Evolutionary conservation across 495 filamentous ascomycete species (phyloP).

Genomic region (Penicillium desertorum): DNA sequence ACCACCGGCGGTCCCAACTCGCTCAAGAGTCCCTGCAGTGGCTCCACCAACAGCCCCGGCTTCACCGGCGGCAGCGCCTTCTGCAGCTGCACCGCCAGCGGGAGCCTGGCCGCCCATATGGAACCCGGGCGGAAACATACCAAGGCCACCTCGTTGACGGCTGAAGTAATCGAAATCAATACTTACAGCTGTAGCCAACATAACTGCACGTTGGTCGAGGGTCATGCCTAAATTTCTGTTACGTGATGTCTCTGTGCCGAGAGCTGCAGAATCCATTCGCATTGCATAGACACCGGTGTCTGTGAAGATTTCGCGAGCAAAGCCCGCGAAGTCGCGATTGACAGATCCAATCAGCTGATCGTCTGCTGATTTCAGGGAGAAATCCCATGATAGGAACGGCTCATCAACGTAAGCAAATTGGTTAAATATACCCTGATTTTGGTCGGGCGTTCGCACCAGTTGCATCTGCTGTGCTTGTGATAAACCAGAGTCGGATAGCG

Average conservation of each 20-base stretch:
- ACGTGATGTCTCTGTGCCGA: constrained; percentile 38
- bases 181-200: constrained; percentile 69
- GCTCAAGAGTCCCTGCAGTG: constrained; percentile 34
- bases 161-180: constrained; percentile 76
- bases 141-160: constrained; percentile 50
- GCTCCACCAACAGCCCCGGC: constrained; percentile 41
- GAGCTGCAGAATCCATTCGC: constrained; percentile 63
- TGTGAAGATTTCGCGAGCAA: constrained; percentile 70
- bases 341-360: constrained; percentile 57
- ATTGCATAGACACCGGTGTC: constrained; percentile 70
- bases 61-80: constrained; percentile 37
- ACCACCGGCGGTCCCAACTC: constrained; percentile 33
- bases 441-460: constrained; percentile 30
- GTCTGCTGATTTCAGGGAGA: constrained; percentile 51
- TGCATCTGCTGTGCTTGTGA: constrained; percentile 52
- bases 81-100: constrained; percentile 46
- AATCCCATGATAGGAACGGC: constrained; percentile 59
- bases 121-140: constrained; percentile 52
- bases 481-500: constrained; percentile 47
- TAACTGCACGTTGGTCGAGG: constrained; percentile 68
- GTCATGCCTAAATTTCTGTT: constrained; percentile 55
- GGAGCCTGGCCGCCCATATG: constrained; percentile 52
- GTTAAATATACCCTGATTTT: constrained; percentile 46
- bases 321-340: constrained; percentile 67
- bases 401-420: constrained; percentile 67